Evolutionary conservation across 768 basidiomycete genomes (phyloP).

Genomic region (Leccinum subtestaceum): DNA sequence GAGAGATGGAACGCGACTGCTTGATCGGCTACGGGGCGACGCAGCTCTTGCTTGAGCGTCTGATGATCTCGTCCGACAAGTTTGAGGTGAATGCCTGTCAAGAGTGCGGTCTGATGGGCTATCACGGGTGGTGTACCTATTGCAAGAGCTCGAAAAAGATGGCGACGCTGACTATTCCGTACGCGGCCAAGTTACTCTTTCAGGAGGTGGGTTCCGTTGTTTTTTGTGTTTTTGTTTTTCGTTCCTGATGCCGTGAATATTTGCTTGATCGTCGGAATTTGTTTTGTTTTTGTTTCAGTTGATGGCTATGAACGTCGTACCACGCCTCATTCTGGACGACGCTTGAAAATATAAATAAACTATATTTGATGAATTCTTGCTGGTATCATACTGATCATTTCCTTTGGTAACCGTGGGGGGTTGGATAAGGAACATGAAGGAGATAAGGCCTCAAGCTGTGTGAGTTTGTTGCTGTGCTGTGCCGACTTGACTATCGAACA

Average conservation of each 20-base stretch:
- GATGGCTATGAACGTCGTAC: slow-evolving; percentile 97
- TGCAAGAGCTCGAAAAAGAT: slow-evolving; percentile 98
- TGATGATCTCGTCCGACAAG: slow-evolving; percentile 99
- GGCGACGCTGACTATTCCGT: slow-evolving; percentile 93
- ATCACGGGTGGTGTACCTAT: slow-evolving; percentile 94
- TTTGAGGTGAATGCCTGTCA: slow-evolving; percentile 97
- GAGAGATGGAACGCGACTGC: slow-evolving; percentile 99
- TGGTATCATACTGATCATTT: not conserved
- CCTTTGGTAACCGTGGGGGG: slow-evolving; percentile 5
- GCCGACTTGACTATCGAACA: not conserved
- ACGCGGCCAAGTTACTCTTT: slow-evolving; percentile 90
- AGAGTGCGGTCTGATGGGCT: slow-evolving; percentile 92
- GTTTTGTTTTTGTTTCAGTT: slow-evolving; percentile 44
- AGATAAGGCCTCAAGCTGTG: not conserved
- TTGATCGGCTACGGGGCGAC: slow-evolving; percentile 98
- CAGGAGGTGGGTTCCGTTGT: slow-evolving; percentile 61
- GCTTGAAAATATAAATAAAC: slow-evolving; percentile 38
- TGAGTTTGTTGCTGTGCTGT: not conserved
- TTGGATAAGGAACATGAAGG: slow-evolving; percentile 4
- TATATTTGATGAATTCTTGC: not conserved
- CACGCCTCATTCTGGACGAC: slow-evolving; percentile 84
- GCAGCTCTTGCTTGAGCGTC: slow-evolving; percentile 89
- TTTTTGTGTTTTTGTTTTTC: not conserved
- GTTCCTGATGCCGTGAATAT: not conserved
- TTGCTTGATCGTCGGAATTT: not conserved